Evolutionary conservation across 768 basidiomycete species (phyloP), one percentile per base, ranked within the genome.

Genomic region (Lactifluus echinatus): DNA sequence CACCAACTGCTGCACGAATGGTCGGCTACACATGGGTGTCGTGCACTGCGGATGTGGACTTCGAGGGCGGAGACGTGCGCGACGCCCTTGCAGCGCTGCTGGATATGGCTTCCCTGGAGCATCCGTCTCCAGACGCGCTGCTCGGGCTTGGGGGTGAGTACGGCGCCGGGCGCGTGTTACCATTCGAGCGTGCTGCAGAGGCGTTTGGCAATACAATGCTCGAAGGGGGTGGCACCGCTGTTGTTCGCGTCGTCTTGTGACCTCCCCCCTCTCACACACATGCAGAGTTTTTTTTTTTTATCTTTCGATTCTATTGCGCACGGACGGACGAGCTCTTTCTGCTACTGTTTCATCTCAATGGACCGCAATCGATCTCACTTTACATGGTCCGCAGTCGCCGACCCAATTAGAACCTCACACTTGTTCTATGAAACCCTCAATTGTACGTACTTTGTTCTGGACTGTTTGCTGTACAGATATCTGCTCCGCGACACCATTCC

Each of bases 11-110:
- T 64, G 71, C 67, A 40, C 72, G 74, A n/a, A 66, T 69, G 56
- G 82, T 89, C 28, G 83, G 82, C 46, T 92, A 92, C 68, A 81
- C 84, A 19, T 93, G 89, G 89, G 80, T 92, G n/a, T 84, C 80
- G 66, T 73, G 83, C 37, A 81, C 82, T 34, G 85, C 87, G 59
- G 90, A 91, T 66, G 81, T 91, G 29, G 90, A 92, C 68, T 85
- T 83, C 77, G 87, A 91, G 64, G 90, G 90, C 26, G 78, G 82
- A 55, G 85, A 89, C 67, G 78, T 91, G 52, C 74, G 81, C 15
- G 77, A 81, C 50, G 73, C 77, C 33, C 66, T 81, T 2, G 72
- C 66, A 19, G 72, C 72, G 7, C 70, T 79, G 42, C 58, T 73
- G 46, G 66, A 65, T 24, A 66, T 77, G 66, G 74, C 74, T 2